phyloP scores from a whole-genome alignment of 2,329 filamentous ascomycete genomes.

The Xylaria sp. region DNA sequence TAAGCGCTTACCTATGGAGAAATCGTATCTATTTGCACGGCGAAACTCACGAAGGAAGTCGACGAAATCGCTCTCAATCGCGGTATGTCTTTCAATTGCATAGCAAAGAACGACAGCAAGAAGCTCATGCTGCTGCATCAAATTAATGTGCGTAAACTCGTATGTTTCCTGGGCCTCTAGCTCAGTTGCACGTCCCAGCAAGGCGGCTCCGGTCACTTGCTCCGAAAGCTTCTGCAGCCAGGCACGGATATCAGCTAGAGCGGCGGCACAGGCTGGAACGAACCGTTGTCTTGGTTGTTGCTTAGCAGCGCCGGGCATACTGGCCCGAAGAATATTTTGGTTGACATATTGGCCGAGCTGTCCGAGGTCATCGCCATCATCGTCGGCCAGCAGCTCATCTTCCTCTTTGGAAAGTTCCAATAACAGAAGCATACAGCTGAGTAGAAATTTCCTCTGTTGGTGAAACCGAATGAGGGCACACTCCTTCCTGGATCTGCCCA shows the following conservation, averaged over 20 bases:
- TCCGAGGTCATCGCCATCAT: conserved; percentile 56
- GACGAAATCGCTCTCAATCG: conserved; percentile 73
- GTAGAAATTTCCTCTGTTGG: conserved; percentile 78
- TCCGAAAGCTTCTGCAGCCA: conserved; percentile 80
- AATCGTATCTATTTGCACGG: conserved; percentile 76
- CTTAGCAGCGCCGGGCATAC: conserved; percentile 50
- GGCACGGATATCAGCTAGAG: conserved; percentile 76
- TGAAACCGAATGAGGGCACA: conserved; percentile 88
- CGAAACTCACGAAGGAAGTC: conserved; percentile 72
- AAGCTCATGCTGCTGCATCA: conserved; percentile 88
- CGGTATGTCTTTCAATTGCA: conserved; percentile 77
- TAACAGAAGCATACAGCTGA: conserved; percentile 83
- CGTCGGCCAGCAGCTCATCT: conserved; percentile 59
- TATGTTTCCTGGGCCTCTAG: conserved; percentile 74
- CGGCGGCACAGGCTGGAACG: conserved; percentile 74
- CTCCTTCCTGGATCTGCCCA: conserved; percentile 76
- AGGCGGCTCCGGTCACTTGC: conserved; percentile 73
- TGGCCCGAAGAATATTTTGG: conserved; percentile 60
- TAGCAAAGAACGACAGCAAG: conserved; percentile 80
- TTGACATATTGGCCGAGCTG: conserved; percentile 62
- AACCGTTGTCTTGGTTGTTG: conserved; percentile 61
- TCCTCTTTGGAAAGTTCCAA: conserved; percentile 71
- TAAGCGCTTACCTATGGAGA: conserved; percentile 30
- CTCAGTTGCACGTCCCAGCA: conserved; percentile 69
- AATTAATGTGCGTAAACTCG: conserved; percentile 78